Base-by-base conservation (phyloP, 2,329 filamentous ascomycete genomes). In the Pyrenochaeta sp. region DNA sequence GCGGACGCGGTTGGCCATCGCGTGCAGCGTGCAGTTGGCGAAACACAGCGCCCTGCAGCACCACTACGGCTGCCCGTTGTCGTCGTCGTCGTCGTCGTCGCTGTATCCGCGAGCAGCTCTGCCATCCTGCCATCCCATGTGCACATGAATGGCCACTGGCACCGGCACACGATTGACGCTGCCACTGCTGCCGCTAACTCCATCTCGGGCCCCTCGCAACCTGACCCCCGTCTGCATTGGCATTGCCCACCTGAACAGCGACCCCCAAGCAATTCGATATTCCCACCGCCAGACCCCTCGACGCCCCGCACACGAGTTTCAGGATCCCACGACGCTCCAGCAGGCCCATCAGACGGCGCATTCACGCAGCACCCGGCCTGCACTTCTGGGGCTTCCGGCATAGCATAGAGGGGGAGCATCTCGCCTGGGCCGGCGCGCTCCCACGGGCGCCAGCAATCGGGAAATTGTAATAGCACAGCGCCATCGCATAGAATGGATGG, bases 401-500 rank as follows among this genome's bases (percentile, higher is more conserved):
- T 21, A 28, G 48, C 31, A 40, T 39, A 34, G 39, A 37, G 37
- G 43, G 24, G 44, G 38, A 42, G n/a, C n/a, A n/a, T n/a, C 41
- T 41, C 42, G 44, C 29, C 28, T 35, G 44, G 42, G 47, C n/a
- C 50, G 42, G 41, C 48, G 32, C 35, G 44, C 40, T 44, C 41
- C n/a, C 14, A 32, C 34, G 42, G 40, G 31, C 31, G 36, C 38
- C 42, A 45, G 47, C 41, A 39, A n/a, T n/a, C n/a, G n/a, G n/a
- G n/a, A n/a, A n/a, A n/a, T n/a, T n/a, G n/a, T n/a, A n/a, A 52
- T 47, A 52, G 43, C 31, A 34, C n/a, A n/a, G n/a, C n/a, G 19
- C 5, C 41, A 30, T 32, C 46, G 46, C 48, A 57, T 51, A 61
- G 45, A 36, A 62, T 82, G 68, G 80, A 87, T 77, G 87, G 89